Evolutionary conservation across 164 flowering plant species (phyloP), one percentile per base, ranked within the genome.

Genomic region (Chimonanthus salicifolius): DNA sequence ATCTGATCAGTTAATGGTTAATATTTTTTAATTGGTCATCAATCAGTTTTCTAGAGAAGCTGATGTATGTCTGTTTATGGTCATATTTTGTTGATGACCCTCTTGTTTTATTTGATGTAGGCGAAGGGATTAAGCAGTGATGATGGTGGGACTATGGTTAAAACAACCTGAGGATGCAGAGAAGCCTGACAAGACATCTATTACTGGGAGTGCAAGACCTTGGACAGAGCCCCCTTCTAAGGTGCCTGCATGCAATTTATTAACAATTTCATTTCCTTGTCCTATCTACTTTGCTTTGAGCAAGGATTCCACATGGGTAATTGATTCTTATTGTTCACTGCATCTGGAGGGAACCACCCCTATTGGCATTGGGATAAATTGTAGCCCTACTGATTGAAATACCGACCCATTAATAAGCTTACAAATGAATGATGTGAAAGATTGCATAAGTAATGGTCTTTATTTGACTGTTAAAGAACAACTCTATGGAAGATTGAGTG

Each of bases 171-270:
- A 85, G 64, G 85, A 80, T 77, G 69, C 65, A 7, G 88, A 83
- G 74, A 78, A 85, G 79, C 79, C 78, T 43, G 86, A 81, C 7
- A 82, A 84, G 78, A 62, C 83, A 43, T 48, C 84, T 47, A 71
- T 74, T 75, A 58, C 76, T 66, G 75, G 82, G 71, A 72, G 82
- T 70, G 82, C 84, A 68, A 83, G 86, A 64, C 76, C 87, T 72
- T 86, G 88, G 92, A 48, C 81, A 63, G 89, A 88, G 80, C 71
- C 81, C 58, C 74, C 84, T 50, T 78, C 71, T 73, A 90, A 86
- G 80, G 58, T 81, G 75, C 84, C 64, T 64, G 85, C 85, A 77
- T 21, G 81, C 47, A 7, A 18, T 58, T 9, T 69, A n/a, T 7
- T 63, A 51, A 54, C 75, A 47, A 58, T 69, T 45, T 58, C 13